Base-by-base conservation (phyloP, 2,329 filamentous ascomycete genomes). In the Leptographium flavum region DNA sequence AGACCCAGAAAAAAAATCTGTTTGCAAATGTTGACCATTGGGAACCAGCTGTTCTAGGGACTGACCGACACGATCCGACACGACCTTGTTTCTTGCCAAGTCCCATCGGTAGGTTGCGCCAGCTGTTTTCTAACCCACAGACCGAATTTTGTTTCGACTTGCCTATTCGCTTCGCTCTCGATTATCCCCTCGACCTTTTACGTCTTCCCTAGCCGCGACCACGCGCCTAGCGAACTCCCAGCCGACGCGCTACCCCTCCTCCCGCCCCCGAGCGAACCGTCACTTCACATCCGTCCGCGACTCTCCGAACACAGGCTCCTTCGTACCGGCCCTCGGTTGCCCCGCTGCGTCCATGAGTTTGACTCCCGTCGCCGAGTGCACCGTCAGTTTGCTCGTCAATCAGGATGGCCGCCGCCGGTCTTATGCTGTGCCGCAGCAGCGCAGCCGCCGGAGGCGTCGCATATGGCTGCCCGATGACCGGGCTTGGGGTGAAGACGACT, bases 381-480 rank as follows among this genome's bases (percentile, higher is more conserved):
- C 60, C 50, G 54, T 55, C 60, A 69, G 63, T 59, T 63, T 60
- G 55, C 54, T 53, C 53, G 61, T 64, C 60, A 64, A 60, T 60
- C 68, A 71, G 56, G 59, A 76, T 76, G 73, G 71, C 73, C 60
- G 61, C 69, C 59, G 65, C 64, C 63, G 63, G 64, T 54, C 63
- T 73, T 62, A 57, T 67, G 60, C 58, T 59, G 51, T 62, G 58
- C 47, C 45, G 35, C 60, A 63, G 58, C 58, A 59, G 56, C 60
- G 66, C 60, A 63, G 60, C 56, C 61, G 61, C 55, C 64, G 46
- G 15, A 47, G 62, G 56, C 58, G 59, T 43, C 42, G 43, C 49
- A 54, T 60, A 56, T 64, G 62, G 60, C 51, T 64, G 53, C 56
- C 54, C 53, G 55, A 56, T 57, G 52, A 58, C 50, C 55, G 59